A percentile compares a stretch with the other conserved stretches of the same genome.
These are phyloP conservation scores for Lodderomyces margitis DNA, from an alignment of 1,139 yeast genomes.

Conservation along the genomic window DNA sequence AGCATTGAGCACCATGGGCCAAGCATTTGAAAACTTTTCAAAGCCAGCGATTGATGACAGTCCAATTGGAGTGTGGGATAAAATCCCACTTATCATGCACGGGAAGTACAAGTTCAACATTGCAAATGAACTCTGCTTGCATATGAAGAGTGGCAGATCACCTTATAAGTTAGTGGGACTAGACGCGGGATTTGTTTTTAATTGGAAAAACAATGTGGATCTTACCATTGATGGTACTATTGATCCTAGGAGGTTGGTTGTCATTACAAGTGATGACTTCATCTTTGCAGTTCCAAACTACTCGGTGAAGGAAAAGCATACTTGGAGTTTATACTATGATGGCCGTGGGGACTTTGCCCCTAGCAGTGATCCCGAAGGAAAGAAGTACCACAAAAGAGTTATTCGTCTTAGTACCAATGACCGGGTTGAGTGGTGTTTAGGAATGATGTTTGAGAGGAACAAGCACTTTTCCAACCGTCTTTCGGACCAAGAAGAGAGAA, in stretches of 20 bases:
- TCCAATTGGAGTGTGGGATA: conserved; percentile 75
- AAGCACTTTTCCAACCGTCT: conserved; percentile 17
- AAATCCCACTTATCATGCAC: conserved; percentile 36
- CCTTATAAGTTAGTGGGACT: conserved; percentile 73
- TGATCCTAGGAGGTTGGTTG: conserved; percentile 60
- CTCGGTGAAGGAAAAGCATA: conserved; percentile 29
- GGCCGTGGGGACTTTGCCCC: conserved; percentile 21
- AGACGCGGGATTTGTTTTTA: conserved; percentile 76
- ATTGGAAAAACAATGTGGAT: conserved; percentile 68
- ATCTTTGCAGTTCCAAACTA: conserved; percentile 65
- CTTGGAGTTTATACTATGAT: conserved; percentile 39
- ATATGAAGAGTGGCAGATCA: conserved; percentile 64
- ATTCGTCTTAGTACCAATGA: conserved; percentile 40
- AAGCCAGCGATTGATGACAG: conserved; percentile 83
- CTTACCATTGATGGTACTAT: conserved; percentile 62
- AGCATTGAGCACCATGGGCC: conserved; percentile 33
- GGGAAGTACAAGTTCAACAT: conserved; percentile 58
- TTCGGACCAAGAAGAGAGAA: conserved; percentile 35
- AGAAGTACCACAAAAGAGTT: conserved; percentile 36
- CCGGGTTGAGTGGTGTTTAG: conserved; percentile 42
- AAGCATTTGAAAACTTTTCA: conserved; percentile 54
- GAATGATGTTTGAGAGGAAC: conserved; percentile 43
- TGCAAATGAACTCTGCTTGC: conserved; percentile 47
- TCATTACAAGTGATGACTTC: conserved; percentile 64
- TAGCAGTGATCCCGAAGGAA: conserved; percentile 27